Evolutionary conservation across 495 filamentous ascomycete genomes (phyloP).

Genomic region (Aspergillus conjunctus): DNA sequence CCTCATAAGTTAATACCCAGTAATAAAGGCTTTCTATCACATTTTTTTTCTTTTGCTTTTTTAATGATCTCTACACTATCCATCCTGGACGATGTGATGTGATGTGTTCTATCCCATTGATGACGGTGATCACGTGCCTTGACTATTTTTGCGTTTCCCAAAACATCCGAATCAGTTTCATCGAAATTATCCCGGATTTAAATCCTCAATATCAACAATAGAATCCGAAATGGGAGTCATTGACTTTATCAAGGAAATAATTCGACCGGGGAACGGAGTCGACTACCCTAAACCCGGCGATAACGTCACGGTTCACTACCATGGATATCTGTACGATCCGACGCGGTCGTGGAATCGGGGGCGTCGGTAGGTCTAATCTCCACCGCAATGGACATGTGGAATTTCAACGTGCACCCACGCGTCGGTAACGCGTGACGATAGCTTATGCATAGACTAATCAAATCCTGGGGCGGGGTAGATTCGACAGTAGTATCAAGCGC

Average conservation of each 20-base stretch:
- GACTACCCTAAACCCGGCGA: slow-evolving; percentile 59
- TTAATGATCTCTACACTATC: too few relatives aligned
- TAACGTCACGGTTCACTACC: slow-evolving; percentile 72
- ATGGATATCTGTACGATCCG: slow-evolving; percentile 70
- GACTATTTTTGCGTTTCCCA: too few relatives aligned
- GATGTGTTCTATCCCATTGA: too few relatives aligned
- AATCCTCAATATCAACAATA: background rate
- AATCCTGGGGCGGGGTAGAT: slow-evolving; percentile 9
- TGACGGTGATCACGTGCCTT: too few relatives aligned
- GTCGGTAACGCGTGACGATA: too few relatives aligned
- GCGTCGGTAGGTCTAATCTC: slow-evolving; percentile 39
- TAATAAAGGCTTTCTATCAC: too few relatives aligned
- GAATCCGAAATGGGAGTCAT: slow-evolving; percentile 34
- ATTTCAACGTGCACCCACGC: background rate
- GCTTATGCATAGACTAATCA: background rate
- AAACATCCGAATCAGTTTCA: background rate
- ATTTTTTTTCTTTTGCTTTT: too few relatives aligned
- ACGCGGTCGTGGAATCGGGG: slow-evolving; percentile 43
- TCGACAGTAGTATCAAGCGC: slow-evolving; percentile 30
- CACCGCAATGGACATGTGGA: background rate
- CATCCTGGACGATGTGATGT: too few relatives aligned
- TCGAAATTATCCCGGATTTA: background rate
- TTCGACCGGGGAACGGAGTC: slow-evolving; percentile 49
- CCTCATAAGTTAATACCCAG: too few relatives aligned
- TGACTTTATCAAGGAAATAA: slow-evolving; percentile 47